Evolutionary conservation across 2,329 filamentous ascomycete genomes (phyloP).

Genomic region (Exophiala sideris): DNA sequence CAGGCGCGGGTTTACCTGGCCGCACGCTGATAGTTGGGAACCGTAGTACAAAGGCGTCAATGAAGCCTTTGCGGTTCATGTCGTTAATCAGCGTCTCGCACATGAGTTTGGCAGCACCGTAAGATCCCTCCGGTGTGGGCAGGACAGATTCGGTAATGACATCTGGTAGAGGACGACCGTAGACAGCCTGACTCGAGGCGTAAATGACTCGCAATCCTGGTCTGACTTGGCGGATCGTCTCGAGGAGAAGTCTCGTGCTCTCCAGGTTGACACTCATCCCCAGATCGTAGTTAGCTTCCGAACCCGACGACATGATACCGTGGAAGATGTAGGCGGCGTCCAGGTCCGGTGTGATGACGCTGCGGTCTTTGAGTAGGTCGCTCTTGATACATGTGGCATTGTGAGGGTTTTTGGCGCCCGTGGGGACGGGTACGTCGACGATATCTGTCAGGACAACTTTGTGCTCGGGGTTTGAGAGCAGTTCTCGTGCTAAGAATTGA

Average conservation of each 20-base stretch:
- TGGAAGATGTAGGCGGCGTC: constrained; percentile 61
- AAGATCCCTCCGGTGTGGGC: constrained; percentile 60
- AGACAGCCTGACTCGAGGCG: constrained; percentile 62
- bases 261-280: constrained; percentile 61
- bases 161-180: constrained; percentile 55
- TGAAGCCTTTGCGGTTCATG: constrained; percentile 56
- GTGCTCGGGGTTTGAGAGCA: constrained; percentile 49
- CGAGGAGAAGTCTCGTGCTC: constrained; percentile 54
- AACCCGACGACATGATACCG: constrained; percentile 65
- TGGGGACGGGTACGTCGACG: constrained; percentile 50
- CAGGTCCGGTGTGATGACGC: constrained; percentile 41
- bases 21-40: constrained; percentile 62
- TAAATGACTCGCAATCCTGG: constrained; percentile 59
- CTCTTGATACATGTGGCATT: constrained; percentile 51
- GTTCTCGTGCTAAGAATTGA: constrained; percentile 56
- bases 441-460: constrained; percentile 58
- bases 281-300: constrained; percentile 59
- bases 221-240: constrained; percentile 48
- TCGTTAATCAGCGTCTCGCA: constrained; percentile 62
- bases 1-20: constrained; percentile 57
- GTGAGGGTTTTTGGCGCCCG: constrained; percentile 46
- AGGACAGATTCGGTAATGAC: constrained; percentile 51
- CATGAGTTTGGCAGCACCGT: constrained; percentile 62
- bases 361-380: constrained; percentile 50
- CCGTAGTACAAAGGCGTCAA: constrained; percentile 57